A percentile compares a stretch with the other conserved stretches of the same genome.
These are phyloP conservation scores for Colletotrichum coccodes DNA, from an alignment of 2,329 filamentous ascomycete genomes.

Conservation along the genomic window DNA sequence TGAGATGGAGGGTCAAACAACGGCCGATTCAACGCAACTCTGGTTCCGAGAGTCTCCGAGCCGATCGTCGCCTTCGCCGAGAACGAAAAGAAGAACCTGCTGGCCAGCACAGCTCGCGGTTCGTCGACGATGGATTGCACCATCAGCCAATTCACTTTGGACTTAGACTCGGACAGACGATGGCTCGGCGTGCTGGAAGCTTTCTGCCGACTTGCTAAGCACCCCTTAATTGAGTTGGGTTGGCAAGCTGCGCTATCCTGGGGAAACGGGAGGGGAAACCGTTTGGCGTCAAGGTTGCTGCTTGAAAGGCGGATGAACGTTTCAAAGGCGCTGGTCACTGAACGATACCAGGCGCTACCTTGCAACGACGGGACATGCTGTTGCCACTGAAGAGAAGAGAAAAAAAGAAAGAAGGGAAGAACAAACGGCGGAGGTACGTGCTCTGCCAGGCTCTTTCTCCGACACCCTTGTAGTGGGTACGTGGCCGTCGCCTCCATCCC, in stretches of 20 bases:
- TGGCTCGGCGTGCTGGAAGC: not conserved
- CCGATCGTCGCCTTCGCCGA: constrained; percentile 22
- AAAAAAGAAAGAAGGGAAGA: not conserved
- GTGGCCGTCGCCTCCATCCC: not conserved
- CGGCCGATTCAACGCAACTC: constrained; percentile 13
- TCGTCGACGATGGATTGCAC: constrained; percentile 15
- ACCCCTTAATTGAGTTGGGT: not conserved
- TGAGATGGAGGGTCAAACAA: constrained; percentile 6
- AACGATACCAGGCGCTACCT: not conserved
- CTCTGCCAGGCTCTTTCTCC: not conserved
- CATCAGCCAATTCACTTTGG: constrained; percentile 5
- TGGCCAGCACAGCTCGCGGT: not conserved
- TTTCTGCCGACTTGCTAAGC: not conserved
- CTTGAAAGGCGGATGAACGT: constrained; percentile 7
- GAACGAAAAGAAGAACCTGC: not conserved
- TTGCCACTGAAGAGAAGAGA: constrained; percentile 20
- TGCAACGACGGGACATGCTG: not conserved
- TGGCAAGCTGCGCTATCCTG: not conserved
- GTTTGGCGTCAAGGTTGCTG: not conserved
- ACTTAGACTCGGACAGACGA: constrained; percentile 17
- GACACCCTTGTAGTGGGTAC: constrained; percentile 4
- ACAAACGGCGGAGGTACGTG: not conserved
- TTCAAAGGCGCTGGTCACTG: not conserved
- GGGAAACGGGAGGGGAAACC: constrained; percentile 2
- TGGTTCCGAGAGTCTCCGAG: constrained; percentile 21